phyloP scores from a whole-genome alignment of 495 filamentous ascomycete species.

The Neurospora cerealis region DNA sequence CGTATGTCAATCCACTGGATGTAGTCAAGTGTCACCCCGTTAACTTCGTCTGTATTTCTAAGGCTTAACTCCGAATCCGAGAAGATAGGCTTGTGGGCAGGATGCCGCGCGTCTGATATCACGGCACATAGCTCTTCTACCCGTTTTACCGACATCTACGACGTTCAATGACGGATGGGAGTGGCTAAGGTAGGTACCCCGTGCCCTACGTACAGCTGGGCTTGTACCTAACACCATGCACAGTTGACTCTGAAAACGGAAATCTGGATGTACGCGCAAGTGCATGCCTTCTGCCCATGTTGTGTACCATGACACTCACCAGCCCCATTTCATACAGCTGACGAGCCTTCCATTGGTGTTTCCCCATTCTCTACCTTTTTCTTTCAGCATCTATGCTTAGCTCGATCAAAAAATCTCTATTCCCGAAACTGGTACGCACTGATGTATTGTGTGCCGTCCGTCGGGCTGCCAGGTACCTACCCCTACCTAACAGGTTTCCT shows the following conservation, averaged over 20 bases:
- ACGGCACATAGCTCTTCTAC: neutral
- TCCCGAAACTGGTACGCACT: neutral
- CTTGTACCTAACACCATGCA: neutral
- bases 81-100: neutral
- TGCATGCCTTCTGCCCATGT: neutral
- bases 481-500: neutral
- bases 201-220: neutral
- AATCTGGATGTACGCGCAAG: neutral
- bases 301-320: neutral
- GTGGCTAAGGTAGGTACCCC: neutral
- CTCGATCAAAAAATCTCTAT: neutral
- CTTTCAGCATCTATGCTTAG: neutral
- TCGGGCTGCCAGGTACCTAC: neutral
- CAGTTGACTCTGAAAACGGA: neutral
- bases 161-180: neutral
- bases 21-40: neutral
- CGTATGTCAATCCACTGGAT: neutral
- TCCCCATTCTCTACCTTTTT: neutral
- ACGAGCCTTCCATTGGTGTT: neutral
- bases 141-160: neutral
- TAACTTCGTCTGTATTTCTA: neutral
- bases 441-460: neutral
- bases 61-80: neutral
- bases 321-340: neutral
- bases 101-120: neutral